Base-by-base conservation (phyloP, 1,284 basidiomycete species). In the Melampsora larici-populina region DNA sequence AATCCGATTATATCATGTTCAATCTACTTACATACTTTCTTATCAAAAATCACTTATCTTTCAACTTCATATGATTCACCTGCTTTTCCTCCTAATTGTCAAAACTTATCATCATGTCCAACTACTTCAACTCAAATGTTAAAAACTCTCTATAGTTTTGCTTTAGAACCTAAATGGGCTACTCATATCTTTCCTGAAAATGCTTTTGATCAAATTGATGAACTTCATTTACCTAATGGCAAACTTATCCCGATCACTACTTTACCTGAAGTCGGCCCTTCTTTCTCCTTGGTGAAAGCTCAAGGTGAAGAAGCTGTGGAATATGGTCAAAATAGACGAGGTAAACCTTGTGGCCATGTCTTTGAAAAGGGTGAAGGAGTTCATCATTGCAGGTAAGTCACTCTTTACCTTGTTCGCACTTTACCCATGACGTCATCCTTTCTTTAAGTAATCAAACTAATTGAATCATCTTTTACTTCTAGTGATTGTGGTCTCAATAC, bases 401-500 rank as follows among this genome's bases (percentile, higher is more conserved):
- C 36, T 40, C 36, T 40, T 9, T 40, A 79, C 24, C 66, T 49
- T 26, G 13, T 9, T 46, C 29, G 5, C 43, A 21, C 49, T 18
- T 21, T 48, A 13, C 24, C 9, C 55, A 40, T 68, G 33, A 17
- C 40, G 18, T 49, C 29, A 18, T 43, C 60, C 60, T 49, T 75
- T 72, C 18, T n/a, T 43, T 70, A 24, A 9, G 18, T 33, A 21
- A n/a, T 60, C 55, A 26, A 64, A 64, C 62, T 64, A 21, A 65
- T 36, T n/a, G 2, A 67, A 15, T 29, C 55, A 7, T 72, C 48
- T 72, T 64, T 40, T 66, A 33, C 49, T 69, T 46, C 70, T 81
- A 94, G 93, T 84, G 94, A 96, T 80, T 97, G 94, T 83, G 90
- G 91, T 0, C 86, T 92, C 78, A 92, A 96, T 81, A 90, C 93